Percentiles rank a stretch among this genome's conserved stretches.
Conservation (phyloP, 2,329 filamentous ascomycete genomes). For the Fusarium annulatum region DNA sequence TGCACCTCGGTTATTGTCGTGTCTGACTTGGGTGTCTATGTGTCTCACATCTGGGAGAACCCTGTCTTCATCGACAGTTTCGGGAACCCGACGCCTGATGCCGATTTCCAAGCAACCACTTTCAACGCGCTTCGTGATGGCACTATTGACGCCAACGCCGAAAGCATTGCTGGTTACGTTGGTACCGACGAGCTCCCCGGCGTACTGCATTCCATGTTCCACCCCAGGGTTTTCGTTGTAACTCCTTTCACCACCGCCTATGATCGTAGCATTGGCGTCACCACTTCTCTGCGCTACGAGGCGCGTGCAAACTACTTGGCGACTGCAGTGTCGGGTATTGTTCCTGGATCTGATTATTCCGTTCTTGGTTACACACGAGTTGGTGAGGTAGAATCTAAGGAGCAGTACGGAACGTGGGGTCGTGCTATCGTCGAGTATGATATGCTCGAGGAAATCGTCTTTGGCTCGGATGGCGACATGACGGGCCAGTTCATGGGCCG, state of each 20-base stretch:
- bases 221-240: slow-evolving; percentile 30
- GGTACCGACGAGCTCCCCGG: slow-evolving; percentile 15
- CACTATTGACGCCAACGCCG: background rate
- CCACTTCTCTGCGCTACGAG: background rate
- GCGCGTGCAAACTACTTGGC: slow-evolving; percentile 6
- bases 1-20: slow-evolving; percentile 37
- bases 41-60: slow-evolving; percentile 41
- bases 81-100: slow-evolving; percentile 1
- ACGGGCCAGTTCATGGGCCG: slow-evolving; percentile 4
- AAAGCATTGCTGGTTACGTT: slow-evolving; percentile 12
- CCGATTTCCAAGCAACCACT: background rate
- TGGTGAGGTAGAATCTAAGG: slow-evolving; percentile 1
- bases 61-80: slow-evolving; percentile 24
- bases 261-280: background rate
- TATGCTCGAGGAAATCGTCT: background rate
- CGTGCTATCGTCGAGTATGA: slow-evolving; percentile 30
- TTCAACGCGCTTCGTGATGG: slow-evolving; percentile 32
- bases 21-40: slow-evolving; percentile 30
- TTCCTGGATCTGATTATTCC: slow-evolving; percentile 23
- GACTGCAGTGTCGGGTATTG: background rate
- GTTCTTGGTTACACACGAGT: slow-evolving; percentile 19
- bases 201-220: slow-evolving; percentile 10
- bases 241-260: slow-evolving; percentile 20
- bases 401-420: background rate
- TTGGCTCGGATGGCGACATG: background rate